Conservation (phyloP, 352 stramenopile species). For the Aphanomyces euteiches region DNA sequence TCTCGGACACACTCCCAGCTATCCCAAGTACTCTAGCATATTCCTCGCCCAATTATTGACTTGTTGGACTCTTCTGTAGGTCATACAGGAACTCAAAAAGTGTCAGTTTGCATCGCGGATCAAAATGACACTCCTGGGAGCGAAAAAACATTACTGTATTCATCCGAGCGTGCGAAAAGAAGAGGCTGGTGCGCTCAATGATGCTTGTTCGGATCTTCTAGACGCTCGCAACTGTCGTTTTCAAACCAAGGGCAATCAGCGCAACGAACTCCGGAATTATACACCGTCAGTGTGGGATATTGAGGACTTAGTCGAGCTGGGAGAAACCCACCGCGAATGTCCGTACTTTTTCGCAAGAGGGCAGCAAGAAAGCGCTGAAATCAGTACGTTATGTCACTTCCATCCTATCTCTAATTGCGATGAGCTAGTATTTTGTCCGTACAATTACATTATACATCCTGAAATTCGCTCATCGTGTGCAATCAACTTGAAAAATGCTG, state of each 20-base stretch:
- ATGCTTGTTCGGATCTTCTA: conserved; percentile 65
- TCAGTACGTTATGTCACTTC: conserved; percentile 32
- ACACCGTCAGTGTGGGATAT: conserved; percentile 78
- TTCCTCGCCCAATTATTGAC: too few relatives aligned
- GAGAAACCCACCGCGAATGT: conserved; percentile 73
- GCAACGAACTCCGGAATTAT: conserved; percentile 46
- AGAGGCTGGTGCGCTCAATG: conserved; percentile 55
- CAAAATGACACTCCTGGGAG: conserved; percentile 77
- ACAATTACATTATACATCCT: conserved; percentile 84
- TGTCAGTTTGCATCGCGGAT: conserved; percentile 41
- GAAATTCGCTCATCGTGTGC: conserved; percentile 61
- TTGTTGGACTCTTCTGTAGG: background rate
- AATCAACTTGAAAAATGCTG: conserved; percentile 69
- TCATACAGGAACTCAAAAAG: conserved; percentile 29
- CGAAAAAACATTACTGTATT: conserved; percentile 76
- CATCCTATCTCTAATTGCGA: background rate
- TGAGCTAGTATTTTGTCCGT: conserved; percentile 71
- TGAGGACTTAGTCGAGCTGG: conserved; percentile 69
- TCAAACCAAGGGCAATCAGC: conserved; percentile 11
- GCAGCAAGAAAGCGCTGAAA: conserved; percentile 52
- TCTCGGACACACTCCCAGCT: conserved; percentile 86
- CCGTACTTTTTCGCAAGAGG: conserved; percentile 68
- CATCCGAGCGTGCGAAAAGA: conserved; percentile 61
- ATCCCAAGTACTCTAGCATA: conserved; percentile 46
- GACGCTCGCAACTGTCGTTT: conserved; percentile 55